A percentile compares a stretch with the other conserved stretches of the same genome.
phyloP scores from a whole-genome alignment of 2,329 filamentous ascomycete species.

The Erysiphe pulchra region DNA sequence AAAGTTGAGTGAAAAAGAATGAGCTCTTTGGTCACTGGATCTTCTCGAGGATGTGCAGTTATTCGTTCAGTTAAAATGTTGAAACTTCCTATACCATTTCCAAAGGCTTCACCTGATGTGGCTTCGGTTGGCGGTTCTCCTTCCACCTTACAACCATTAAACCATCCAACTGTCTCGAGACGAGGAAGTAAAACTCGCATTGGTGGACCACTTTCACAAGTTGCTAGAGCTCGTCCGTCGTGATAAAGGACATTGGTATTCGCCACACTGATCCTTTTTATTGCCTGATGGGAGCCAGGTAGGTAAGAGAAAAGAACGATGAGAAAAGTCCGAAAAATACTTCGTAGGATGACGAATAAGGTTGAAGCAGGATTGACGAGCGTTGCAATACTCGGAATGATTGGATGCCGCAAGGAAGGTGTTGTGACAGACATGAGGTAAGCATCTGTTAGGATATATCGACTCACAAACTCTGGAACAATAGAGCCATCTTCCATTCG shows the following conservation, averaged over 20 bases:
- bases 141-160: slow-evolving; percentile 30
- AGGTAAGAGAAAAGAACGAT: slow-evolving; percentile 31
- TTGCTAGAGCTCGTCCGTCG: slow-evolving; percentile 40
- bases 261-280: slow-evolving; percentile 44
- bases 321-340: slow-evolving; percentile 28
- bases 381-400: slow-evolving; percentile 41
- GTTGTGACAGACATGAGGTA: slow-evolving; percentile 27
- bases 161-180: slow-evolving; percentile 46
- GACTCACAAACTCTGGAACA: slow-evolving; percentile 39
- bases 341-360: slow-evolving; percentile 21
- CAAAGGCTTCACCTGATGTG: slow-evolving; percentile 24
- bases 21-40: slow-evolving; percentile 36
- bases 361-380: slow-evolving; percentile 32
- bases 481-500: slow-evolving; percentile 18
- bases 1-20: slow-evolving; percentile 43
- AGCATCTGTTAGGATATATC: slow-evolving; percentile 41
- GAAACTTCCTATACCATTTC: slow-evolving; percentile 23
- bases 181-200: slow-evolving; percentile 36
- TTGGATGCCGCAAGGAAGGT: slow-evolving; percentile 22
- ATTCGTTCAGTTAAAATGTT: slow-evolving; percentile 46
- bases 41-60: slow-evolving; percentile 42
- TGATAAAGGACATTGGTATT: slow-evolving; percentile 43
- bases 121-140: slow-evolving; percentile 16
- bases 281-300: slow-evolving; percentile 25
- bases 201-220: slow-evolving; percentile 45